phyloP scores from a whole-genome alignment of 345 rosid species.

The Gynandropsis gynandra region DNA sequence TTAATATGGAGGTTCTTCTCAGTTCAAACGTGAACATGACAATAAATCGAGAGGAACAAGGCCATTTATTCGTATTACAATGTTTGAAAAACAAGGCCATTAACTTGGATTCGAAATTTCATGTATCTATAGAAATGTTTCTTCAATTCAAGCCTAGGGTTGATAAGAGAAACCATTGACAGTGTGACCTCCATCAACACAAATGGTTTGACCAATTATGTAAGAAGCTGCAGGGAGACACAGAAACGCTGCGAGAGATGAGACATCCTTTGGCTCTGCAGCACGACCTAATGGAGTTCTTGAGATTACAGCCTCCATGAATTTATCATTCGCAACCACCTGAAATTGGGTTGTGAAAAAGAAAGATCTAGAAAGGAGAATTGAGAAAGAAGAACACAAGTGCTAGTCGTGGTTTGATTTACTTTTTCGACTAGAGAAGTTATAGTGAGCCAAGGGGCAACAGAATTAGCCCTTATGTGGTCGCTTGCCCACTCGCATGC shows the following conservation, averaged over 20 bases:
- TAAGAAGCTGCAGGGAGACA: constrained; percentile 69
- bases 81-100: no score
- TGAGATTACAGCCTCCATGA: constrained; percentile 9
- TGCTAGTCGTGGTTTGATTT: not conserved
- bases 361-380: no score
- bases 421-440: constrained; percentile 21
- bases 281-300: constrained; percentile 21
- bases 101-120: no score
- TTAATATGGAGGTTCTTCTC: no score
- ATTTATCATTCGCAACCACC: constrained; percentile 12
- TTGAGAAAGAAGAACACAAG: not conserved
- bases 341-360: constrained; percentile 4
- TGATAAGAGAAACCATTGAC: constrained; percentile 19
- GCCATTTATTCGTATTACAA: no score
- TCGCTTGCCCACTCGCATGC: constrained; percentile 67
- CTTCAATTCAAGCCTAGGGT: not conserved
- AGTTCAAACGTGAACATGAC: no score
- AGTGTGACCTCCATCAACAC: constrained; percentile 23
- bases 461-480: constrained; percentile 42
- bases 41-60: no score
- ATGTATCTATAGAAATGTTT: no score
- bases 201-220: constrained; percentile 39
- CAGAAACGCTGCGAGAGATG: constrained; percentile 46
- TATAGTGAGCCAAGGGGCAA: constrained; percentile 37
- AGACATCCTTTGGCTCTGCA: constrained; percentile 20